Percentiles rank a stretch among this genome's conserved stretches.
These are phyloP conservation scores for Esteya vermicola DNA, from an alignment of 2,329 filamentous ascomycete species.

Conservation along the genomic window DNA sequence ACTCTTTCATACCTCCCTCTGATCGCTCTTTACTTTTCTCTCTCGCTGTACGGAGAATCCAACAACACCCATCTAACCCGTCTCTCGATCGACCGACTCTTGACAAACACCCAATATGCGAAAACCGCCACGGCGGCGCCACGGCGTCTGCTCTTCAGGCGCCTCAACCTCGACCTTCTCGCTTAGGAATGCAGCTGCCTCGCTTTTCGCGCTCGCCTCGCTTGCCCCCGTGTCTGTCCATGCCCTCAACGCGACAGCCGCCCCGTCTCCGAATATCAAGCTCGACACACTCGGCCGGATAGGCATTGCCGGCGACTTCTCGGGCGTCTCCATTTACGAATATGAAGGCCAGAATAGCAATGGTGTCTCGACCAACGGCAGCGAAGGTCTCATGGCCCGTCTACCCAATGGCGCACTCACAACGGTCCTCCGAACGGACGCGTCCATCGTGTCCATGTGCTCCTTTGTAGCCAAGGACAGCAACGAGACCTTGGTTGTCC, in stretches of 20 bases:
- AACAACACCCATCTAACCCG: not conserved
- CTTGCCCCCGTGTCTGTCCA: conserved; percentile 25
- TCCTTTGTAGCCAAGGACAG: conserved; percentile 55
- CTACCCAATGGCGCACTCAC: conserved; percentile 78
- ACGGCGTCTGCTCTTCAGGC: conserved; percentile 14
- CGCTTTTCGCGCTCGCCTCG: conserved; percentile 24
- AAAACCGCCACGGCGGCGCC: conserved; percentile 28
- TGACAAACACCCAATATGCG: conserved; percentile 25
- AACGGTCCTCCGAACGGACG: conserved; percentile 62
- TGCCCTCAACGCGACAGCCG: conserved; percentile 44
- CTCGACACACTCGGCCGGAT: conserved; percentile 66
- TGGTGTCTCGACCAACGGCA: conserved; percentile 57
- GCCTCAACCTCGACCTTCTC: conserved; percentile 7
- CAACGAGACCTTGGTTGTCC: conserved; percentile 56
- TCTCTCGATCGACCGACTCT: not conserved
- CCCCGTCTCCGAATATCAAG: conserved; percentile 61
- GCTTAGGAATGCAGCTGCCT: conserved; percentile 6
- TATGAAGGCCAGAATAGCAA: conserved; percentile 67
- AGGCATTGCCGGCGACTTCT: conserved; percentile 77
- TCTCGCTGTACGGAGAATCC: not conserved
- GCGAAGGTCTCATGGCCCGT: conserved; percentile 63
- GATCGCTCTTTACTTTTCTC: no score
- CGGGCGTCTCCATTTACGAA: conserved; percentile 79
- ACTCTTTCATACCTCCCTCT: no score
- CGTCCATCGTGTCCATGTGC: conserved; percentile 81